Evolutionary conservation across 257 asterid genomes (phyloP).

Genomic region (Mitragyna speciosa): DNA sequence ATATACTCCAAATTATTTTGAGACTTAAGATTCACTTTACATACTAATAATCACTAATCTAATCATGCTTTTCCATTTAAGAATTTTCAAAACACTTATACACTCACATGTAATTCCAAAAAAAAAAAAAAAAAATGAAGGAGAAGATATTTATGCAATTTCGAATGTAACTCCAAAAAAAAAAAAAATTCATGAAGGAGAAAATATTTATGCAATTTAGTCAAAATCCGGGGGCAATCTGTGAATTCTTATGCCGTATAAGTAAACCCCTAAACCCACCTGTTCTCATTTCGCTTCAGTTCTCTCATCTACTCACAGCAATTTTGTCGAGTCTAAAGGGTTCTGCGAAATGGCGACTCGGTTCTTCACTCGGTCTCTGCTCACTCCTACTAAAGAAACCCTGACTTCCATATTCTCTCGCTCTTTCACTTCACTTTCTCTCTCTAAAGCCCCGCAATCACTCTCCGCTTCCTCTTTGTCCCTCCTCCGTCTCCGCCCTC

Average conservation of each 20-base stretch:
- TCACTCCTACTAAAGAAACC: constrained; percentile 40
- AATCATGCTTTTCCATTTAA: not conserved
- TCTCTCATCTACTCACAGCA: not conserved
- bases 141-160: no score
- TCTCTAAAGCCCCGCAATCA: constrained; percentile 33
- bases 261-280: constrained; percentile 21
- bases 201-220: not conserved
- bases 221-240: not conserved
- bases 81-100: not conserved
- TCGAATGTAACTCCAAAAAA: no score
- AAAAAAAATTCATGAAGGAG: not conserved
- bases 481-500: constrained; percentile 64
- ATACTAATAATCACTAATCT: no score
- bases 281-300: not conserved
- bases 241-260: constrained; percentile 7
- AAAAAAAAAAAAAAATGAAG: not conserved
- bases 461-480: constrained; percentile 35
- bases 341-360: constrained; percentile 70
- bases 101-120: not conserved
- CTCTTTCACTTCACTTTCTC: constrained; percentile 41
- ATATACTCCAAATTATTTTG: no score
- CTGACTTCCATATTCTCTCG: constrained; percentile 31
- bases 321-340: constrained; percentile 19
- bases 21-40: no score
- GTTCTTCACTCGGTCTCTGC: constrained; percentile 48